Percentiles rank a stretch among this genome's conserved stretches.
These are phyloP conservation scores for Laguncularia racemosa DNA, from an alignment of 345 rosid species.

Conservation along the genomic window DNA sequence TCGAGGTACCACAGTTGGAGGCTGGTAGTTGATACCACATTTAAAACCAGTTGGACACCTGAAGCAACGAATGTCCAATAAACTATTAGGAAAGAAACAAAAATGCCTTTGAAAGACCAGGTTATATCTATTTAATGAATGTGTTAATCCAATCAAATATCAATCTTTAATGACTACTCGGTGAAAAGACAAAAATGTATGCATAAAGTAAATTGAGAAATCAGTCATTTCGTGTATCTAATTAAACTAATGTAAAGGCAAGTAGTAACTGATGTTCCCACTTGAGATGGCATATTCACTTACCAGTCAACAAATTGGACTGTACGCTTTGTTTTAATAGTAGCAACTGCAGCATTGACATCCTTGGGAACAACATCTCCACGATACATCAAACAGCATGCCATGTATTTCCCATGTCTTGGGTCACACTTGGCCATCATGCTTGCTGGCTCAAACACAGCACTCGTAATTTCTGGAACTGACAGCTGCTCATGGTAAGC, in stretches of 20 bases:
- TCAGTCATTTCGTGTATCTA: neutral
- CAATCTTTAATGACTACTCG: no score
- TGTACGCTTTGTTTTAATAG: constrained; percentile 71
- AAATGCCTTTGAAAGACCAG: no score
- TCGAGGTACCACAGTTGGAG: constrained; percentile 73
- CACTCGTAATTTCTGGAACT: constrained; percentile 67
- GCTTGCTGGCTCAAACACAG: constrained; percentile 73
- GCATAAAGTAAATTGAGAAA: no score
- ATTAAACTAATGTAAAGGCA: neutral
- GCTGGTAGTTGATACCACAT: constrained; percentile 79
- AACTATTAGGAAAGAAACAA: no score
- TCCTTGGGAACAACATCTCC: constrained; percentile 84
- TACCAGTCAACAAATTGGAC: constrained; percentile 85
- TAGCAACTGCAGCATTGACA: constrained; percentile 68
- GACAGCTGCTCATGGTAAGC: constrained; percentile 80
- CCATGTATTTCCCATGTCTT: constrained; percentile 84
- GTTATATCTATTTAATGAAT: no score
- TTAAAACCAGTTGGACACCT: constrained; percentile 92
- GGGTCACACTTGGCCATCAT: constrained; percentile 95
- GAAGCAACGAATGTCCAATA: constrained; percentile 5
- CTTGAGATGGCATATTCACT: constrained; percentile 13
- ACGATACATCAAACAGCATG: constrained; percentile 78
- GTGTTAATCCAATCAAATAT: no score
- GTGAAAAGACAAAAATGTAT: no score
- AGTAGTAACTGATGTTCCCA: no score